Conservation (phyloP, 176 grass and related monocot genomes). For the Oryza brachyantha region DNA sequence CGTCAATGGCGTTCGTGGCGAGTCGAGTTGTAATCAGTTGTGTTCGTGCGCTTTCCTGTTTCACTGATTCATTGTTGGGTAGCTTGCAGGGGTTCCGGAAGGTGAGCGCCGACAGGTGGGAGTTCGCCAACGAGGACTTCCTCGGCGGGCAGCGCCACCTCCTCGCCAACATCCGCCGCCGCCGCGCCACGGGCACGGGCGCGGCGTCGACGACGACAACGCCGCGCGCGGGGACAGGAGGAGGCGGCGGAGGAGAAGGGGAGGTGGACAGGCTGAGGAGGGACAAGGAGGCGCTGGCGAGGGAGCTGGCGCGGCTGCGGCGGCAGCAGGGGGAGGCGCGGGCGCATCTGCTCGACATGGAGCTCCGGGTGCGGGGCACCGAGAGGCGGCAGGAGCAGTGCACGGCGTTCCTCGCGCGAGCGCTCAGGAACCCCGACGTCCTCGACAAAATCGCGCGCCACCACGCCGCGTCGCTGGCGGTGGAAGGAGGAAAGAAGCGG, state of each 20-base stretch:
- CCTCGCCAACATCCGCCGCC: conserved; percentile 52
- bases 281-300: conserved; percentile 43
- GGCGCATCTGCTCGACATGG: conserved; percentile 42
- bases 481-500: conserved; percentile 37
- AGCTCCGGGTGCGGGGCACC: conserved; percentile 45
- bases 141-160: conserved; percentile 59
- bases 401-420: conserved; percentile 50
- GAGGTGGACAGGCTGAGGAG: conserved; percentile 48
- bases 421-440: conserved; percentile 38
- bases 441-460: conserved; percentile 18
- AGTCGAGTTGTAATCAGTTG: neutral
- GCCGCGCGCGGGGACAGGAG: neutral
- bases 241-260: neutral
- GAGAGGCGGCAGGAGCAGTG: conserved; percentile 58
- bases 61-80: neutral
- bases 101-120: conserved; percentile 66
- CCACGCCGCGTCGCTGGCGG: neutral
- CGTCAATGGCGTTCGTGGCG: too few species aligned
- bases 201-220: neutral
- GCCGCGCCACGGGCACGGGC: conserved; percentile 4
- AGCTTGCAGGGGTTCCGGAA: conserved; percentile 49
- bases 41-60: neutral
- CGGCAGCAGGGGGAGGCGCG: conserved; percentile 42
- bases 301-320: conserved; percentile 48
- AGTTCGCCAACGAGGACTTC: conserved; percentile 62